These are phyloP conservation scores for Vanderwaltozyma verrucispora DNA, from an alignment of 805 yeast genomes.

Conservation along the genomic window DNA sequence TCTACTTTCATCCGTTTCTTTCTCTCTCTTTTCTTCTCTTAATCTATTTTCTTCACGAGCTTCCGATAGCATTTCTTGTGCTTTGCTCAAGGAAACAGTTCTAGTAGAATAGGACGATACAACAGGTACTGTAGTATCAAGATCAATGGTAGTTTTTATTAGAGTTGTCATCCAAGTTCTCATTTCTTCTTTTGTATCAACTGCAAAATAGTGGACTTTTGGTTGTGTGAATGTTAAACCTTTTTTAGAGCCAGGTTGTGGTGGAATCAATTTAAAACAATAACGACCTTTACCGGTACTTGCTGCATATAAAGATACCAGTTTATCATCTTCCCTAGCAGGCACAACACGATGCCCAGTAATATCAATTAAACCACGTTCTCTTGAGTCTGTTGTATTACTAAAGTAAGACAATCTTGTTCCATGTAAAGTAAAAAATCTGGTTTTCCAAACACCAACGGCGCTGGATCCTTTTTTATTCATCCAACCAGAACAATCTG, in stretches of 20 bases:
- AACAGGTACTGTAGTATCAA: conserved; percentile 86
- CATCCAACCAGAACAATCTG: conserved; percentile 91
- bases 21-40: conserved; percentile 34
- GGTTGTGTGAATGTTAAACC: conserved; percentile 96
- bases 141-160: conserved; percentile 90
- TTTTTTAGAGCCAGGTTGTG: conserved; percentile 92
- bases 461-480: conserved; percentile 78
- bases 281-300: conserved; percentile 84
- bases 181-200: conserved; percentile 84
- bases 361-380: conserved; percentile 88
- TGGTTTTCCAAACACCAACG: conserved; percentile 78
- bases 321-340: conserved; percentile 70
- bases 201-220: conserved; percentile 91
- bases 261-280: conserved; percentile 88
- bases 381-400: conserved; percentile 63
- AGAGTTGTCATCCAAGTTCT: conserved; percentile 88
- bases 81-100: conserved; percentile 75
- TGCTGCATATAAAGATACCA: conserved; percentile 81
- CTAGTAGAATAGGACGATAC: conserved; percentile 93
- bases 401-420: conserved; percentile 86
- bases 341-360: conserved; percentile 90
- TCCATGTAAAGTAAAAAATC: conserved; percentile 79
- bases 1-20: conserved; percentile 22
- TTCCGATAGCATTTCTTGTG: conserved; percentile 73
- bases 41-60: conserved; percentile 64